Conservation (phyloP, 192 early-diverging fungal genomes). For the Geranomyces variabilis region DNA sequence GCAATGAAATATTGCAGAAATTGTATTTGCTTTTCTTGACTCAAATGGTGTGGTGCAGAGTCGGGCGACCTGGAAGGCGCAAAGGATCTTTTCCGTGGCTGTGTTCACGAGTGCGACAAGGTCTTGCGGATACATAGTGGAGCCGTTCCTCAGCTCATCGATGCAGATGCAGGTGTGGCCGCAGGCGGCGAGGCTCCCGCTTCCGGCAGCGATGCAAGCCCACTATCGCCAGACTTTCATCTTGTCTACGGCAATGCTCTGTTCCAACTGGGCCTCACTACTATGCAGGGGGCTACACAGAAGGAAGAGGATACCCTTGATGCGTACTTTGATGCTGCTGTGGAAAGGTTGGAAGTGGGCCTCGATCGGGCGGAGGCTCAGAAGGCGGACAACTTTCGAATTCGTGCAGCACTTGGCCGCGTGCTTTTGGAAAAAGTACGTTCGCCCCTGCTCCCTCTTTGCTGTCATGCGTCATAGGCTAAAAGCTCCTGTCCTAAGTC, state of each 20-base stretch:
- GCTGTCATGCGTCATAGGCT: too few species aligned
- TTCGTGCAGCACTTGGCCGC: neutral
- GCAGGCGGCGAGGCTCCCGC: neutral
- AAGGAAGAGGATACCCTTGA: slow-evolving; percentile 1
- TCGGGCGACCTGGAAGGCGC: slow-evolving; percentile 45
- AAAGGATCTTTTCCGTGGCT: slow-evolving; percentile 52
- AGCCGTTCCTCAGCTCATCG: neutral
- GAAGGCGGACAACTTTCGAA: neutral
- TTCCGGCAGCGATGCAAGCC: neutral
- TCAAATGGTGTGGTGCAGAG: slow-evolving; percentile 7
- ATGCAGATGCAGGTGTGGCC: neutral
- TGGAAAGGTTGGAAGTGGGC: slow-evolving; percentile 26
- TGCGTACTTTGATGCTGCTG: slow-evolving; percentile 23
- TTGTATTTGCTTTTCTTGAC: too few species aligned
- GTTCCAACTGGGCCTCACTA: slow-evolving; percentile 46
- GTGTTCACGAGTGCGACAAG: slow-evolving; percentile 64
- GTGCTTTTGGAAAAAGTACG: slow-evolving; percentile 6
- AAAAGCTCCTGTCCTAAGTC: neutral
- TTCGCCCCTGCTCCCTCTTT: neutral
- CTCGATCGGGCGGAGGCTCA: slow-evolving; percentile 24
- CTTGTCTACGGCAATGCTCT: slow-evolving; percentile 60
- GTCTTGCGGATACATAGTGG: slow-evolving; percentile 44
- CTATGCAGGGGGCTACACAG: slow-evolving; percentile 1
- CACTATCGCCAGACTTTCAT: slow-evolving; percentile 53
- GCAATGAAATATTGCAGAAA: too few species aligned